A percentile compares a stretch with the other conserved stretches of the same genome.
Evolutionary conservation across 441 rosid species (phyloP).

Genomic region (Brassica balearica): DNA sequence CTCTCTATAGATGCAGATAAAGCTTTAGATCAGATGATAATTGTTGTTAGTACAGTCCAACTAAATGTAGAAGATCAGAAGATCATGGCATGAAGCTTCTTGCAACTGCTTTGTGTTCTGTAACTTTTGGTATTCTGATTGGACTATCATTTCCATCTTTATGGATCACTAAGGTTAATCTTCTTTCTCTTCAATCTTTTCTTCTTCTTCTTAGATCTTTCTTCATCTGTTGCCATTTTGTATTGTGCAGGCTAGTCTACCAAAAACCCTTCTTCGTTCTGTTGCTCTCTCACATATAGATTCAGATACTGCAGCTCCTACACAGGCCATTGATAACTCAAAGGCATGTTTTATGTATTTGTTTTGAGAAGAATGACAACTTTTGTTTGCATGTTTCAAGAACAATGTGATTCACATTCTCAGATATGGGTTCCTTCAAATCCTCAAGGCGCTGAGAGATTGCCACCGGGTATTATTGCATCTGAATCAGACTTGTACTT

Average conservation of each 20-base stretch:
- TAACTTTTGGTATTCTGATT: constrained; percentile 80
- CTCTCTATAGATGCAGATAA: background rate
- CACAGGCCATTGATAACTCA: constrained; percentile 21
- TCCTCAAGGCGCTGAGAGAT: constrained; percentile 89
- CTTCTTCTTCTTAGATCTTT: constrained; percentile 3
- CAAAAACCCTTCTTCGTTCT: constrained; percentile 29
- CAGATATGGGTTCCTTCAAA: constrained; percentile 95
- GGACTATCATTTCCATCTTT: constrained; percentile 80
- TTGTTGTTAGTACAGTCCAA: constrained; percentile 53
- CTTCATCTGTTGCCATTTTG: constrained; percentile 6
- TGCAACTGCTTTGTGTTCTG: constrained; percentile 68
- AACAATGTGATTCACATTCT: constrained; percentile 11
- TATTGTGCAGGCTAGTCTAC: constrained; percentile 42
- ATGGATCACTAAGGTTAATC: constrained; percentile 62
- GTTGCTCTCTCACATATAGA: constrained; percentile 17
- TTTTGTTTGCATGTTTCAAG: constrained; percentile 20
- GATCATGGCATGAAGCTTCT: constrained; percentile 71
- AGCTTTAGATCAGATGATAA: background rate
- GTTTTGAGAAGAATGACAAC: background rate
- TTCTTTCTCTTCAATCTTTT: constrained; percentile 11
- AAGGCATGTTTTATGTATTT: constrained; percentile 29
- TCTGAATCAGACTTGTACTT: constrained; percentile 84
- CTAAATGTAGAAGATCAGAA: constrained; percentile 59
- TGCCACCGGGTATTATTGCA: constrained; percentile 79
- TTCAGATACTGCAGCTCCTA: constrained; percentile 22